Conservation (phyloP, 176 grass and related monocot species). For the Raddia guianensis region DNA sequence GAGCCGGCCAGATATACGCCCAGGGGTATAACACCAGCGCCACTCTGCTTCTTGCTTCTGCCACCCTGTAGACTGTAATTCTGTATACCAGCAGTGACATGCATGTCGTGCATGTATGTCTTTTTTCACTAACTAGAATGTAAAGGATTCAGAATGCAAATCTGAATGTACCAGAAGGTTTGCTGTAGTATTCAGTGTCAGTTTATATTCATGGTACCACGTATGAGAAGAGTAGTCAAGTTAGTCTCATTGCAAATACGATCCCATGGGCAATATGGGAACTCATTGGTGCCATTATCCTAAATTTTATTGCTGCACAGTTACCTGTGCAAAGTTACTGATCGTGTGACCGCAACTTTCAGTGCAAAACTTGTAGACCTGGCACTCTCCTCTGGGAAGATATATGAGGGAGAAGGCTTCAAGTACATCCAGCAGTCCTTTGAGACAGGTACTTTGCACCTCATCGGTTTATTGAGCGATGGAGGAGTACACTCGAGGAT, state of each 20-base stretch:
- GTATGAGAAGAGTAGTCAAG: neutral
- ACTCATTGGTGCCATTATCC: too few relatives aligned
- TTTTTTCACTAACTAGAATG: neutral
- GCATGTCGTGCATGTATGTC: neutral
- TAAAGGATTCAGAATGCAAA: neutral
- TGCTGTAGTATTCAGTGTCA: neutral
- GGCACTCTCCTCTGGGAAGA: constrained; percentile 80
- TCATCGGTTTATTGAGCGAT: constrained; percentile 90
- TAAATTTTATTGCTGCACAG: neutral
- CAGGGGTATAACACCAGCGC: constrained; percentile 68
- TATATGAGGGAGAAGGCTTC: constrained; percentile 82
- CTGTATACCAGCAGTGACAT: neutral
- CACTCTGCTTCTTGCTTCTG: neutral
- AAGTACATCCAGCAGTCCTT: constrained; percentile 80
- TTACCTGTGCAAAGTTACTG: neutral
- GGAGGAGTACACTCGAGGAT: constrained; percentile 95
- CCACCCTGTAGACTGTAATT: too few relatives aligned
- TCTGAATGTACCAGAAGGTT: neutral
- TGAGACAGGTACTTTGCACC: constrained; percentile 75
- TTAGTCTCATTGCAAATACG: neutral
- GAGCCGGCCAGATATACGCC: constrained; percentile 78
- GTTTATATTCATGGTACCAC: neutral
- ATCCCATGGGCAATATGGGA: too few relatives aligned
- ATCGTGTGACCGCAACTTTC: neutral
- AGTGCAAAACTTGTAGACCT: constrained; percentile 87